Base-by-base conservation (phyloP, 148 eudicot species). In the Camellia japonica region DNA sequence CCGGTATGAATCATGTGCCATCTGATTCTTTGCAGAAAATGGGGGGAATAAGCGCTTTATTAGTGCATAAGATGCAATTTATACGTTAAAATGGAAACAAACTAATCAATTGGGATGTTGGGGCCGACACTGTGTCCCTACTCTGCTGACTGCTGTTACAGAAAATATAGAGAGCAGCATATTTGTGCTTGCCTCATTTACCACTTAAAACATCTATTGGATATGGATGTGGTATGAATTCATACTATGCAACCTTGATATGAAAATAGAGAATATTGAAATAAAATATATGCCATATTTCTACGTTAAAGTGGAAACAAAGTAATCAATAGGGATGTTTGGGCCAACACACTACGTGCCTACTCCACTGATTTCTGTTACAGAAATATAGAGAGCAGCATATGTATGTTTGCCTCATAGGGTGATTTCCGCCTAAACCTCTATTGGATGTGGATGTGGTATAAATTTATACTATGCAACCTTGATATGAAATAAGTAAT, bases 1-100 rank as follows among this genome's bases (percentile, higher is more conserved):
- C 99, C 97, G 94, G 99, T 96, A 96, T 88, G 97, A 81, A 74
- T 66, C 76, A 71, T 76, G 62, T 67, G 60, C 68, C 46, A 18
- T 81, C 30, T 68, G 5, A 11, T 63, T 46, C 15, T 56, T 16
- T 71, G 16, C 13, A 62, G 43, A 41, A 59, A 16, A 69, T 43
- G 19, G 43, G 44, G 44, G 65, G 65, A 76, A 42, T 41, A 75
- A 55, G 44, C 60, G 46, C 23, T 70, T 11, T 38, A 1, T 6
- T 38, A 74, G 38, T 30, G 77, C 46, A 51, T 10, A 38, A 59
- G 6, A 38, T 75, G 8, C 47, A 13, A 46, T 69, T 69, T 70
- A 19, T 42, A 30, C 11, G n/a, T 43, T 19, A 19, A 70, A 19
- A 16, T 9, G 46, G 76, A 12, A 47, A 15, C 30, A 19, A 75